Conservation (phyloP, 345 rosid species). For the Lepidium africanum region DNA sequence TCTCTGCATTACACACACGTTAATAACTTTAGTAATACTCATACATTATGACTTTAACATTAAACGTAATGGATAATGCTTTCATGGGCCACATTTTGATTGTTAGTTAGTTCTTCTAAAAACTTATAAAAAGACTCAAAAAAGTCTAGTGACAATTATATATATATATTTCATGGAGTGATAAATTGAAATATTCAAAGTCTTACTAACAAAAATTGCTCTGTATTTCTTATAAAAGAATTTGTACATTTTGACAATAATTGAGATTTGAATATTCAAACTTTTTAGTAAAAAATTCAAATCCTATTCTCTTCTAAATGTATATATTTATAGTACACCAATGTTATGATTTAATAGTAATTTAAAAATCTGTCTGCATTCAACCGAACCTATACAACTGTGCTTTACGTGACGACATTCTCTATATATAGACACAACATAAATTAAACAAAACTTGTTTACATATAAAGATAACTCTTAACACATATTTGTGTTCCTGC, state of each 20-base stretch:
- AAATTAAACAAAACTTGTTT: too few species aligned
- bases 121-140: not conserved
- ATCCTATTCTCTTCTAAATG: too few species aligned
- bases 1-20: not conserved
- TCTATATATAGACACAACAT: too few species aligned
- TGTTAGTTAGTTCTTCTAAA: not conserved
- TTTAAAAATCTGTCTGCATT: too few species aligned
- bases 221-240: not conserved
- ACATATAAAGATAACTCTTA: too few species aligned
- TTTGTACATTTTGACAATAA: not conserved
- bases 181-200: constrained; percentile 4
- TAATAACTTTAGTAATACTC: not conserved
- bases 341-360: too few species aligned
- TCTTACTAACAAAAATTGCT: not conserved
- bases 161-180: not conserved
- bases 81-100: not conserved
- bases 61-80: not conserved
- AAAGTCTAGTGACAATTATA: not conserved
- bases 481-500: too few species aligned
- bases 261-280: too few species aligned
- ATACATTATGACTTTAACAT: not conserved
- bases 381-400: too few species aligned
- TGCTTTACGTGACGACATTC: too few species aligned
- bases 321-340: too few species aligned
- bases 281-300: too few species aligned